Conservation (phyloP, 2,329 filamentous ascomycete genomes). For the Diaporthe ampelina region DNA sequence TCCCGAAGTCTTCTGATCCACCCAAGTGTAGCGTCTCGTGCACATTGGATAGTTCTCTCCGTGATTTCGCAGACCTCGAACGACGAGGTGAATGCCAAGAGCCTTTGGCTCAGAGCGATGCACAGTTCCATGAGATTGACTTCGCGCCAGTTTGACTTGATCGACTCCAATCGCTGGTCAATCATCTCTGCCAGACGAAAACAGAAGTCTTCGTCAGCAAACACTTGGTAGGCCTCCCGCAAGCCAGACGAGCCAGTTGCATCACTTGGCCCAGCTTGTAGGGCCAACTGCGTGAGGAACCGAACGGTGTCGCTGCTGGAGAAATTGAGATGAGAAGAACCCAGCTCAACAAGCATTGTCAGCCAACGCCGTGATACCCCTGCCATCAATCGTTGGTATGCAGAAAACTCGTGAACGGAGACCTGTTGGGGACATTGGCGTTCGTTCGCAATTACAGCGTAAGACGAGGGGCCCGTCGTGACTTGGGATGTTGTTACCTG, state of each 20-base stretch:
- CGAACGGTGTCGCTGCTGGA: slow-evolving; percentile 64
- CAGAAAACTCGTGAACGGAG: slow-evolving; percentile 65
- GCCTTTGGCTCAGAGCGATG: slow-evolving; percentile 63
- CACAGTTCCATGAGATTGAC: slow-evolving; percentile 69
- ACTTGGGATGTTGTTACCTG: too few species aligned
- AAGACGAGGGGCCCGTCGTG: slow-evolving; percentile 62
- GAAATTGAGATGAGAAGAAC: slow-evolving; percentile 70
- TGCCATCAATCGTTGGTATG: slow-evolving; percentile 62
- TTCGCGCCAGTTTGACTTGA: slow-evolving; percentile 72
- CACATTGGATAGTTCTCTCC: slow-evolving; percentile 54
- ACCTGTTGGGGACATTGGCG: slow-evolving; percentile 60
- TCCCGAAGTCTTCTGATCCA: slow-evolving; percentile 66
- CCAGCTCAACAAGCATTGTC: slow-evolving; percentile 63
- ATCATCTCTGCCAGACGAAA: slow-evolving; percentile 62
- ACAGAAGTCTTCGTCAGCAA: slow-evolving; percentile 66
- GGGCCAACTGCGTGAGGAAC: slow-evolving; percentile 65
- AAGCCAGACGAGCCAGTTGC: slow-evolving; percentile 52
- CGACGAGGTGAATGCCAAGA: slow-evolving; percentile 45
- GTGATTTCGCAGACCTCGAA: slow-evolving; percentile 42
- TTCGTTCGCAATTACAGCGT: slow-evolving; percentile 65
- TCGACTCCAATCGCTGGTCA: slow-evolving; percentile 54
- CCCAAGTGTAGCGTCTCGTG: slow-evolving; percentile 57
- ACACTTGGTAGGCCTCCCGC: slow-evolving; percentile 62
- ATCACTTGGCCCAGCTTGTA: slow-evolving; percentile 66
- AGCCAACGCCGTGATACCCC: slow-evolving; percentile 64